Evolutionary conservation across 2,329 filamentous ascomycete genomes (phyloP), one percentile per base, ranked within the genome.

Genomic region (Talaromyces sp.): DNA sequence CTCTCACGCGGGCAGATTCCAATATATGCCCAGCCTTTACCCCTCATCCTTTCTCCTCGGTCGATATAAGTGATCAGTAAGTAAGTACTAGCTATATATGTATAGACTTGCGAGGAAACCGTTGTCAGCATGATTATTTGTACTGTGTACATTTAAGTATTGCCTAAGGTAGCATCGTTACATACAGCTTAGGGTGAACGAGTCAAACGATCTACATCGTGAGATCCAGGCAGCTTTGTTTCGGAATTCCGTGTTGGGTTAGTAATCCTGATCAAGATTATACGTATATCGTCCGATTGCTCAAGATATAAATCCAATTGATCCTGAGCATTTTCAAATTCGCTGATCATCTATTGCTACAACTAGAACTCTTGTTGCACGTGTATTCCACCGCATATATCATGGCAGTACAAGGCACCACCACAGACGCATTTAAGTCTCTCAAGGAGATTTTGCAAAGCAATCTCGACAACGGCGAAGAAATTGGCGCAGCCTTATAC

Each of bases 401-500:
- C 33, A 74, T 75, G 73, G 43, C 70, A 5, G 33, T 76, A 27
- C 70, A 81, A 22, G 81, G 81, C 3, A 64, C 71, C 6, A 77
- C 73, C 49, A 73, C 82, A 27, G 67, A 73, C 7, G 70, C 69
- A 17, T 83, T 83, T 68, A 65, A 72, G 0, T 59, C 71, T 0
- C 68, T 83, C 25, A 72, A 74, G 10, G 68, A 73, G 1, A 67
- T 77, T 2, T 66, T 84, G 13, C 68, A 77, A 35, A 41, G 74
- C 3, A 72, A 73, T 27, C 52, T 84, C n/a, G 68, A 71, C 10
- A 74, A 71, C 0, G 79, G 74, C 19, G 70, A 77, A 2, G 82
- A 84, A 52, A 62, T 82, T 6, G 82, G 82, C 2, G 81, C 79
- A n/a, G 81, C 79, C 0, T 70, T 84, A 22, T 73, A 69, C 25